Conservation (phyloP, 495 filamentous ascomycete species). For the Neohortaea acidophila region DNA sequence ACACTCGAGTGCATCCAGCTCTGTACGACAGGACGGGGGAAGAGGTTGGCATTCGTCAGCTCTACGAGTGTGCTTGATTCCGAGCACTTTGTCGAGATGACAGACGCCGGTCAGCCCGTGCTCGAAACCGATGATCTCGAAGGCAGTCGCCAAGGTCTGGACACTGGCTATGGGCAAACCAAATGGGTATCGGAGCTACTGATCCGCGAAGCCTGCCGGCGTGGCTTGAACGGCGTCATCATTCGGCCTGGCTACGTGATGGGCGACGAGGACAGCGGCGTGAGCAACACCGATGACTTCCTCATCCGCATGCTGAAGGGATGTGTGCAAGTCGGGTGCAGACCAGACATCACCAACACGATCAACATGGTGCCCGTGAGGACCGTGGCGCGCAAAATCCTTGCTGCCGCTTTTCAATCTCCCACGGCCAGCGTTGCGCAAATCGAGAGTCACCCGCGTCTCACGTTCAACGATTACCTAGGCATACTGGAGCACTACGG, state of each 20-base stretch:
- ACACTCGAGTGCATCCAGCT: slow-evolving; percentile 66
- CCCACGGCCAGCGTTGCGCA: slow-evolving; percentile 48
- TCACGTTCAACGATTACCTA: slow-evolving; percentile 66
- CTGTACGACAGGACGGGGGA: slow-evolving; percentile 61
- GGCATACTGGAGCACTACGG: slow-evolving; percentile 58
- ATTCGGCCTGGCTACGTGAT: slow-evolving; percentile 78
- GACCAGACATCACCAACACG: slow-evolving; percentile 70
- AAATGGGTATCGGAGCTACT: slow-evolving; percentile 80
- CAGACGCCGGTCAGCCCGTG: slow-evolving; percentile 42
- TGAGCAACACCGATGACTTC: slow-evolving; percentile 75
- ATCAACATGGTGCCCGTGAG: slow-evolving; percentile 84
- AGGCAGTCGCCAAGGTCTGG: slow-evolving; percentile 47
- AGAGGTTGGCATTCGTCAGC: slow-evolving; percentile 68
- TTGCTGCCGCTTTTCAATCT: slow-evolving; percentile 48
- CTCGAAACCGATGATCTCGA: slow-evolving; percentile 50
- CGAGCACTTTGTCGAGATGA: slow-evolving; percentile 60
- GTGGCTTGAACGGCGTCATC: slow-evolving; percentile 62
- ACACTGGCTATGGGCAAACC: slow-evolving; percentile 80
- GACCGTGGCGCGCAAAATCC: slow-evolving; percentile 65
- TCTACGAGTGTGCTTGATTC: slow-evolving; percentile 76
- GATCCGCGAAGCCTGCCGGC: slow-evolving; percentile 58
- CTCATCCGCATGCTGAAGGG: slow-evolving; percentile 79
- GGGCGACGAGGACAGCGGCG: slow-evolving; percentile 56
- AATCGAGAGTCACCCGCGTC: slow-evolving; percentile 64
- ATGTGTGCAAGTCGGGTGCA: slow-evolving; percentile 59